These are phyloP conservation scores for Suhomyces coccinellae DNA, from an alignment of 1,139 yeast genomes.

Conservation along the genomic window DNA sequence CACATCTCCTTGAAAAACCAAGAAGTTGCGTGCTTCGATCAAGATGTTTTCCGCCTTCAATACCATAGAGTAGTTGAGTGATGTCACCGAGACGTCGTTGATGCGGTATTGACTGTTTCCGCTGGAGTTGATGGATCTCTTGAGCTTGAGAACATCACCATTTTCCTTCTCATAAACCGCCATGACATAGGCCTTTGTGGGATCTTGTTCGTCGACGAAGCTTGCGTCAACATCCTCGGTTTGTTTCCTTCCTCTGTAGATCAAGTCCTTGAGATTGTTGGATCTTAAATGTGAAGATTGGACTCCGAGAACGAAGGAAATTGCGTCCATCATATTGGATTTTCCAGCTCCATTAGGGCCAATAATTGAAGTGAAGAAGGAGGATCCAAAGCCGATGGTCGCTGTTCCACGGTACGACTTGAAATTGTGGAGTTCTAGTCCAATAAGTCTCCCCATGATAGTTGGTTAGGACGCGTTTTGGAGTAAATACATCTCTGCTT, in stretches of 20 bases:
- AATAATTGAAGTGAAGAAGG: slow-evolving; percentile 84
- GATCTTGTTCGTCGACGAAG: slow-evolving; percentile 35
- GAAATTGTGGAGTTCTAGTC: slow-evolving; percentile 78
- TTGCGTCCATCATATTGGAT: slow-evolving; percentile 98
- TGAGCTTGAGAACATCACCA: slow-evolving; percentile 53
- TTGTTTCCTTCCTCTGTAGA: slow-evolving; percentile 66
- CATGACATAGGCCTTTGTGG: slow-evolving; percentile 73
- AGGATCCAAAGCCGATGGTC: slow-evolving; percentile 76
- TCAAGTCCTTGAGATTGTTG: slow-evolving; percentile 66
- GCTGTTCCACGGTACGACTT: slow-evolving; percentile 84
- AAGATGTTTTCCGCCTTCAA: slow-evolving; percentile 81
- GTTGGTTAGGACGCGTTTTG: slow-evolving; percentile 2
- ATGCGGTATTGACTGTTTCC: slow-evolving; percentile 74
- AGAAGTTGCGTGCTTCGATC: slow-evolving; percentile 85
- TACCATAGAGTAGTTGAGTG: slow-evolving; percentile 61
- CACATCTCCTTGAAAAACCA: slow-evolving; percentile 96
- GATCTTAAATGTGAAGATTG: slow-evolving; percentile 78
- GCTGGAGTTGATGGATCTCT: slow-evolving; percentile 52
- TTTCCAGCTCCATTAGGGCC: slow-evolving; percentile 99
- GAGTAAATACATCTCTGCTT: background rate
- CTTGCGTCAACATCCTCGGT: slow-evolving; percentile 21
- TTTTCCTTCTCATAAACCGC: slow-evolving; percentile 69
- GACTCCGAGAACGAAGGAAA: slow-evolving; percentile 91
- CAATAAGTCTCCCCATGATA: slow-evolving; percentile 75
- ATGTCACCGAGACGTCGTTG: slow-evolving; percentile 62